These are phyloP conservation scores for Cardamine occulta DNA, from an alignment of 345 rosid genomes.

Conservation along the genomic window DNA sequence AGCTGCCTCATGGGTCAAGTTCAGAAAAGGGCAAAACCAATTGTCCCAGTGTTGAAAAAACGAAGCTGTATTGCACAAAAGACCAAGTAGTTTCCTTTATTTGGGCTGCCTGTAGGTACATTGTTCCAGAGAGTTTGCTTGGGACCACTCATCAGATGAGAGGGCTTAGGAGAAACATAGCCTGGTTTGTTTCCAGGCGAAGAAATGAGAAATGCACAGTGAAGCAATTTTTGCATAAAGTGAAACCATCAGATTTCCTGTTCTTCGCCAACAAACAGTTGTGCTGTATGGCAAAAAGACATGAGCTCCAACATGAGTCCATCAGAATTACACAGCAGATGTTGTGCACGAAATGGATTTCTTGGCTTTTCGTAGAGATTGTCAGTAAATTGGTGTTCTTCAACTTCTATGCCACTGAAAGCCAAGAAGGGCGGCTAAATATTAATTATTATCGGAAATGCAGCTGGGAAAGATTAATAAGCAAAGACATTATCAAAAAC, in stretches of 20 bases:
- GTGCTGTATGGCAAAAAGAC: constrained; percentile 38
- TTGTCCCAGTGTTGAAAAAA: constrained; percentile 38
- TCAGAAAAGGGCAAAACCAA: constrained; percentile 24
- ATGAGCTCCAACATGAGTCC: constrained; percentile 39
- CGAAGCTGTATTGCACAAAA: constrained; percentile 58
- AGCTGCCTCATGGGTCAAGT: constrained; percentile 33
- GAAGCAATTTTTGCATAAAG: constrained; percentile 61
- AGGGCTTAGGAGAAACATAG: constrained; percentile 62
- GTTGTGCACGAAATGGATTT: constrained; percentile 62
- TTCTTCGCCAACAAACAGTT: constrained; percentile 53
- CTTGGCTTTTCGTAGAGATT: constrained; percentile 73
- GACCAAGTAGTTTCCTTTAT: constrained; percentile 74
- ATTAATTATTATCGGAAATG: constrained; percentile 67
- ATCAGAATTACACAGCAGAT: constrained; percentile 54
- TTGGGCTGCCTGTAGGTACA: constrained; percentile 77
- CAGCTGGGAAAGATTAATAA: constrained; percentile 63
- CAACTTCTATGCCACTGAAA: constrained; percentile 84
- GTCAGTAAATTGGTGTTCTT: constrained; percentile 70
- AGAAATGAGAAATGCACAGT: constrained; percentile 71
- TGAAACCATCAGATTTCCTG: constrained; percentile 58
- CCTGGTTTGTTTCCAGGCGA: constrained; percentile 64
- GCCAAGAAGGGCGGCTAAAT: constrained; percentile 65
- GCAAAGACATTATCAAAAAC: constrained; percentile 42
- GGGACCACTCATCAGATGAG: constrained; percentile 75
- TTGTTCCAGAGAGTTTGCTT: constrained; percentile 72